Evolutionary conservation across 257 asterid species (phyloP).

Genomic region (Solanum virginianum): DNA sequence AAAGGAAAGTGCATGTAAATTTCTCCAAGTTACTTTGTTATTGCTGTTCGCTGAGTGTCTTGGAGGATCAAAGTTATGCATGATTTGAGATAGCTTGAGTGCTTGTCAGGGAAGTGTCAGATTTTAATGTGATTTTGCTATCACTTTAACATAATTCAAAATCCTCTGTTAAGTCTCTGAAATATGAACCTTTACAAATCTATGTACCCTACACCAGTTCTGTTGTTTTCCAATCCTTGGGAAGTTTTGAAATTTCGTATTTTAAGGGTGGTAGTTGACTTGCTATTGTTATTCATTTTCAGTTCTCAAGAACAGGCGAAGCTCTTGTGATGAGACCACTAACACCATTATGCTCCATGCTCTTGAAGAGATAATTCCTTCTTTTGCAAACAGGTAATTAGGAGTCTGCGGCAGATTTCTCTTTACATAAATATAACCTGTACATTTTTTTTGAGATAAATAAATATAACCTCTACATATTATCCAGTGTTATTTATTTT

Average conservation of each 20-base stretch:
- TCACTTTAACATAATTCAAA: background rate
- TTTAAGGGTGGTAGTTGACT: background rate
- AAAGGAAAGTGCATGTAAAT: background rate
- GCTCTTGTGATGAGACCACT: background rate
- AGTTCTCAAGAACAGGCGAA: background rate
- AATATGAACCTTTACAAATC: background rate
- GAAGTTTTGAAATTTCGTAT: background rate
- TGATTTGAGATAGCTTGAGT: background rate
- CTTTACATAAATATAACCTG: background rate
- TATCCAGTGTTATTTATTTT: background rate
- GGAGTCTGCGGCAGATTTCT: background rate
- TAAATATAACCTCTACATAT: background rate
- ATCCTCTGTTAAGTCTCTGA: background rate
- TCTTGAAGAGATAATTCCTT: slow-evolving; percentile 9
- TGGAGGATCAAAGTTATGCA: background rate
- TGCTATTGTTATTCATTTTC: background rate
- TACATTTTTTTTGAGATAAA: background rate
- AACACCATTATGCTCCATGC: background rate
- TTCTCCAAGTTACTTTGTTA: background rate
- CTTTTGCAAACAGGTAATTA: slow-evolving; percentile 11
- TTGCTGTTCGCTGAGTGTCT: background rate
- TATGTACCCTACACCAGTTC: background rate
- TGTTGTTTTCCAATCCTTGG: background rate
- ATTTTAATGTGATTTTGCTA: background rate
- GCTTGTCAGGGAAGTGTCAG: background rate